phyloP scores from a whole-genome alignment of 441 rosid genomes.

The Isatis lusitanica region DNA sequence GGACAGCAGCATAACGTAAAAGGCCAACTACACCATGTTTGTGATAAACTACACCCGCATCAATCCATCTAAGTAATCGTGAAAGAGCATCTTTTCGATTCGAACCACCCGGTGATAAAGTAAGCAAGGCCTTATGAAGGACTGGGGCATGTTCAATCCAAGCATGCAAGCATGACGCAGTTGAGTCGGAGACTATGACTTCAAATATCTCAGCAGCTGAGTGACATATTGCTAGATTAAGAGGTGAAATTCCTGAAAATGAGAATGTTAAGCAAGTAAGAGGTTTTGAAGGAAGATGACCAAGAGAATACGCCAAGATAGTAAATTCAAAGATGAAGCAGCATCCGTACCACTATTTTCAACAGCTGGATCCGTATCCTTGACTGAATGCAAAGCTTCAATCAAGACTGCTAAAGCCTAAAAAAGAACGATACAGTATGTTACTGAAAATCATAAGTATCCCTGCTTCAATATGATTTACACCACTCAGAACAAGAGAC shows the following conservation, averaged over 20 bases:
- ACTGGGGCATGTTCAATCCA: constrained; percentile 91
- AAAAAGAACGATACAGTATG: constrained; percentile 18
- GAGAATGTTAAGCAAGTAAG: constrained; percentile 39
- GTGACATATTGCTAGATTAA: constrained; percentile 92
- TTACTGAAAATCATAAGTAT: constrained; percentile 18
- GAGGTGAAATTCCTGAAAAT: constrained; percentile 82
- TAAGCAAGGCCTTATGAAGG: constrained; percentile 87
- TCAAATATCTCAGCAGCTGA: constrained; percentile 98
- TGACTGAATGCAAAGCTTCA: constrained; percentile 83
- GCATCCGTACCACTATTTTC: constrained; percentile 57
- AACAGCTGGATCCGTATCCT: constrained; percentile 70
- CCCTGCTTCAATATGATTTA: not conserved
- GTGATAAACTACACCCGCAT: constrained; percentile 92
- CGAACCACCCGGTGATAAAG: constrained; percentile 94
- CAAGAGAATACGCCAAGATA: constrained; percentile 28
- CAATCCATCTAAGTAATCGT: constrained; percentile 91
- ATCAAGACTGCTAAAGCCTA: constrained; percentile 80
- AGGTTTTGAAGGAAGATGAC: constrained; percentile 25
- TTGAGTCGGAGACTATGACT: constrained; percentile 85
- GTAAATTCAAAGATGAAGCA: constrained; percentile 29
- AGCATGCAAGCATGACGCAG: constrained; percentile 75
- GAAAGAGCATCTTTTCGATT: constrained; percentile 93
- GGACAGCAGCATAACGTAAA: constrained; percentile 80
- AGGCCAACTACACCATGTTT: constrained; percentile 92
- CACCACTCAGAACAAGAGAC: not conserved